Evolutionary conservation across 345 rosid species (phyloP), one percentile per base, ranked within the genome.

Genomic region (Geranium rotundifolium): DNA sequence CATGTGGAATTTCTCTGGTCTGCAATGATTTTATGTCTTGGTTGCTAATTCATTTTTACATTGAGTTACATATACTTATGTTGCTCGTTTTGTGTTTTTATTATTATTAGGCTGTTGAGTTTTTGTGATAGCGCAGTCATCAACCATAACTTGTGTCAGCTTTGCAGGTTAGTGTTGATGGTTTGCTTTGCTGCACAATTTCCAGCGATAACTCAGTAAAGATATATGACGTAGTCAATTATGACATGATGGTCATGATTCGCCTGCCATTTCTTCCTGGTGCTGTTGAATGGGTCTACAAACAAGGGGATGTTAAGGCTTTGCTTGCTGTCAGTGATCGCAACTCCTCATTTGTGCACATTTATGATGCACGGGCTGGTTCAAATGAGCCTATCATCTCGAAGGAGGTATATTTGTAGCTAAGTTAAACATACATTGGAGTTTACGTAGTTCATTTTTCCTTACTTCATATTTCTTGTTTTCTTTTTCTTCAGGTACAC

Each of bases 201-300:
- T 88, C 97, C 39, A 81, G 49, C 70, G 99, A 90, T 59, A 78
- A n/a, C 29, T 86, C 95, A 34, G 96, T 90, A 63, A 90, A 93
- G 78, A 82, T 93, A 65, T 90, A 93, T 66, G 96, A 90, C 74
- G 99, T 93, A 46, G 88, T 90, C 61, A 90, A 88, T 82, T 93
- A 93, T 75, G 96, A 88, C 78, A 93, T 90, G 97, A 93, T 93
- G 97, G 86, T 80, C 75, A 93, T 93, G 99, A 75, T 93, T 70
- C 84, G 84, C 56, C 66, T 90, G 65, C 90, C 96, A 2, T 93
- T 72, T 70, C 67, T 82, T 60, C 90, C 97, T 70, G 92, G 95
- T 67, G 80, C 92, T 66, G 81, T 70, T 71, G 99, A 93, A 65
- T 93, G 96, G 95, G 97, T 90, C 29, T 90, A 83, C 69, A 86